Percentiles rank a stretch among this genome's conserved stretches.
These are phyloP conservation scores for Myriosclerotinia duriaeana DNA, from an alignment of 2,329 filamentous ascomycete genomes.

Conservation along the genomic window DNA sequence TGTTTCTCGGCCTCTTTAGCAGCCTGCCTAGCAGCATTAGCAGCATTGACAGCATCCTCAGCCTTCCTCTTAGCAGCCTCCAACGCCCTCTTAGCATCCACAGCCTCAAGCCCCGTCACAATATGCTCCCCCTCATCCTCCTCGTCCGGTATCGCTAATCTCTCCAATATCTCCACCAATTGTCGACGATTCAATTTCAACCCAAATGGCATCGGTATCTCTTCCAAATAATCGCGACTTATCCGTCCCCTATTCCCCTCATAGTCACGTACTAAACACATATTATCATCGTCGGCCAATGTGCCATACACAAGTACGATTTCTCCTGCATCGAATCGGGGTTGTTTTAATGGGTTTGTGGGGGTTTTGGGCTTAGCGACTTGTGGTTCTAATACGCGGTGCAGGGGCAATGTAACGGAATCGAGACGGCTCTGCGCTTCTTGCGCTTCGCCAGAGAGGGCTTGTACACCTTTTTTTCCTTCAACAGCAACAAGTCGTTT, in stretches of 20 bases:
- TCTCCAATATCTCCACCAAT: background rate
- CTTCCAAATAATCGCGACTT: background rate
- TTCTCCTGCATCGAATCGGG: background rate
- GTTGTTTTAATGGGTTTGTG: background rate
- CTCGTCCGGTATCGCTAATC: conserved; percentile 7
- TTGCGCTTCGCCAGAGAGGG: background rate
- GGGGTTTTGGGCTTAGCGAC: background rate
- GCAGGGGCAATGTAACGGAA: background rate
- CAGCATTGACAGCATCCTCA: too few relatives aligned
- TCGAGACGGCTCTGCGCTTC: background rate
- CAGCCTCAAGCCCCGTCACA: too few relatives aligned
- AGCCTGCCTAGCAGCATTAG: too few relatives aligned
- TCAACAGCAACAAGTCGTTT: background rate
- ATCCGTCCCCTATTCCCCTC: conserved; percentile 13
- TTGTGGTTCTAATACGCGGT: conserved; percentile 1
- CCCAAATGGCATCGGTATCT: conserved; percentile 6
- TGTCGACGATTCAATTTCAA: conserved; percentile 11
- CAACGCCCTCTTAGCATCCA: too few relatives aligned
- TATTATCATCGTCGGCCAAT: background rate
- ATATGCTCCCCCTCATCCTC: background rate
- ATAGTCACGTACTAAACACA: conserved; percentile 9
- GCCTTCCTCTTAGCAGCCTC: too few relatives aligned
- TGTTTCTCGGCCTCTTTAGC: too few relatives aligned
- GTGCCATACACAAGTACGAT: background rate
- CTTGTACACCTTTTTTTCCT: background rate